phyloP scores from a whole-genome alignment of 805 yeast genomes.

The Cyberlindnera meyerae region DNA sequence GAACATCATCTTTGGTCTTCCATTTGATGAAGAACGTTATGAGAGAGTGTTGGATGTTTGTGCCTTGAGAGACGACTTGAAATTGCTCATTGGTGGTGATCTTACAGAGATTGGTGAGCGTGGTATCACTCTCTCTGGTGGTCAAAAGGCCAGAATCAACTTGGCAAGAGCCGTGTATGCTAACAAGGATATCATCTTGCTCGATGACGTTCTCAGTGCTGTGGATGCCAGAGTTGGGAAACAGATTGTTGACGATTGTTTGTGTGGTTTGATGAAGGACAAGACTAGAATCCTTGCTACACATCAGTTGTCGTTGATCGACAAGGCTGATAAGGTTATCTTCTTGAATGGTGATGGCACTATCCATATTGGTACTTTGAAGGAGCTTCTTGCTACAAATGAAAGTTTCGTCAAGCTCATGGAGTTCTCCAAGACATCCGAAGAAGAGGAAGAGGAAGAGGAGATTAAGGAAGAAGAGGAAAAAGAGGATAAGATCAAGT shows the following conservation, averaged over 20 bases:
- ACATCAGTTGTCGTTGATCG: conserved; percentile 65
- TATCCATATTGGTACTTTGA: conserved; percentile 50
- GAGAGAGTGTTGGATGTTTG: conserved; percentile 52
- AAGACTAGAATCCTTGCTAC: conserved; percentile 71
- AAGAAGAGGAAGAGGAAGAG: conserved; percentile 27
- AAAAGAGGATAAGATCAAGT: conserved; percentile 16
- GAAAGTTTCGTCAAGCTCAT: conserved; percentile 44
- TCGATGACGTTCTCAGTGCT: conserved; percentile 73
- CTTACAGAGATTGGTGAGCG: conserved; percentile 69
- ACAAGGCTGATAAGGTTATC: conserved; percentile 57
- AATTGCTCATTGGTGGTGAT: conserved; percentile 62
- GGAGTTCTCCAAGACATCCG: conserved; percentile 33
- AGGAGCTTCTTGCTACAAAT: conserved; percentile 39
- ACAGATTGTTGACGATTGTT: conserved; percentile 58
- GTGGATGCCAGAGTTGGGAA: conserved; percentile 76
- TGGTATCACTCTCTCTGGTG: conserved; percentile 74
- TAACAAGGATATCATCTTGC: conserved; percentile 52
- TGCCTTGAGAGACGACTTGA: conserved; percentile 53
- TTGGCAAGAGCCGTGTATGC: conserved; percentile 70
- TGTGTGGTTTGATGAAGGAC: conserved; percentile 44
- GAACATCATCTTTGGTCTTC: conserved; percentile 57
- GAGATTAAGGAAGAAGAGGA: conserved; percentile 21
- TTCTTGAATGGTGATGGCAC: conserved; percentile 61
- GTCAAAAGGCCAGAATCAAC: conserved; percentile 70
- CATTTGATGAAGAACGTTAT: conserved; percentile 45